A percentile compares a stretch with the other conserved stretches of the same genome.
phyloP scores from a whole-genome alignment of 2,329 filamentous ascomycete species.

The Neoascochyta sp. region DNA sequence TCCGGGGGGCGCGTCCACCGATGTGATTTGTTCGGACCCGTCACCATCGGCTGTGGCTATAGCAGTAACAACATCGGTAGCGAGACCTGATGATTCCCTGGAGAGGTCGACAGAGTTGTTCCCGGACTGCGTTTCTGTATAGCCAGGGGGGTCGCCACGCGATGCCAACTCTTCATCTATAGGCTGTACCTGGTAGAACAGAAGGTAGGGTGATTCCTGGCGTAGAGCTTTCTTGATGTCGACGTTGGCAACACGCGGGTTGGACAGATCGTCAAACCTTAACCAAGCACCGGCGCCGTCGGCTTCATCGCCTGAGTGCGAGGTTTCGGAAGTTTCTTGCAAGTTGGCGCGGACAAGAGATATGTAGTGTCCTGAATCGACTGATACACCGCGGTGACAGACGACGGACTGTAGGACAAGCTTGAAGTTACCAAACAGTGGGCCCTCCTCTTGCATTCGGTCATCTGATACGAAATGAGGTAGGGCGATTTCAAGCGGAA shows the following conservation, averaged over 20 bases:
- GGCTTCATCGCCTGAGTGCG: conserved; percentile 44
- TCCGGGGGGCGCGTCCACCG: conserved; percentile 12
- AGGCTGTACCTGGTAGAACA: conserved; percentile 93
- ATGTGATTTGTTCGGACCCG: conserved; percentile 24
- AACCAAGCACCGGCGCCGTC: conserved; percentile 62
- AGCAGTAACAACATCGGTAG: conserved; percentile 5
- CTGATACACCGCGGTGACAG: conserved; percentile 81
- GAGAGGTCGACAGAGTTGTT: conserved; percentile 22
- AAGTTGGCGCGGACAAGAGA: conserved; percentile 72
- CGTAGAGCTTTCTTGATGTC: conserved; percentile 74
- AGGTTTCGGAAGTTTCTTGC: conserved; percentile 38
- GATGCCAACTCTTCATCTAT: conserved; percentile 64
- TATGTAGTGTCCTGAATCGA: conserved; percentile 89
- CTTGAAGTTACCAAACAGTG: conserved; percentile 84
- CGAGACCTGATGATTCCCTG: conserved; percentile 17
- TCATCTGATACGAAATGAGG: conserved; percentile 89
- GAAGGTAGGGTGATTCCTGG: conserved; percentile 86
- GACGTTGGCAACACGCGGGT: conserved; percentile 68
- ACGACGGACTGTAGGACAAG: conserved; percentile 86
- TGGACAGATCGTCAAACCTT: conserved; percentile 82
- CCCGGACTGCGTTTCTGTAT: conserved; percentile 34
- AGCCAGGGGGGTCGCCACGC: conserved; percentile 40
- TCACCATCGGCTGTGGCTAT: conserved; percentile 17
- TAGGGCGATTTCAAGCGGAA: conserved; percentile 76
- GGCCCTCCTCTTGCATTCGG: conserved; percentile 61